Evolutionary conservation across 1,139 yeast genomes (phyloP).

Genomic region (Candida gigantensis): DNA sequence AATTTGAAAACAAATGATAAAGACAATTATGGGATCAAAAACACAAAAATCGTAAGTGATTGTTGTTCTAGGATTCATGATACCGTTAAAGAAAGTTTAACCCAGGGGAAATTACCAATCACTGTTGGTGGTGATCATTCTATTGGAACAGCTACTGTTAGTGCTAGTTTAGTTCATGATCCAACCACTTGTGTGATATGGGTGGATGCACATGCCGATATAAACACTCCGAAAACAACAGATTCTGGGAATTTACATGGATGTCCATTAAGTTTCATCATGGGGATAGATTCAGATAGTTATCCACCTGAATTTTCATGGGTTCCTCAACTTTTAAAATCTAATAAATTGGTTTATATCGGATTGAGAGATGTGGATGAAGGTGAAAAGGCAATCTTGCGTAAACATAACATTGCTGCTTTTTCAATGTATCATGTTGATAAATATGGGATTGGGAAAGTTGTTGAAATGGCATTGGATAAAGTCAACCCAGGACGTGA

Average conservation of each 20-base stretch:
- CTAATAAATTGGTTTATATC: conserved; percentile 81
- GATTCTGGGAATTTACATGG: conserved; percentile 94
- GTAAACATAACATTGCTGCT: conserved; percentile 74
- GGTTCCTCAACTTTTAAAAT: conserved; percentile 73
- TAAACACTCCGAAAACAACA: conserved; percentile 86
- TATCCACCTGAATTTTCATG: conserved; percentile 75
- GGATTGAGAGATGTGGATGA: conserved; percentile 93
- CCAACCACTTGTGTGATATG: conserved; percentile 91
- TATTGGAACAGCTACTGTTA: conserved; percentile 89
- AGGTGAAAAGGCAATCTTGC: conserved; percentile 76
- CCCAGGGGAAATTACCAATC: conserved; percentile 63
- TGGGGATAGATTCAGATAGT: conserved; percentile 68
- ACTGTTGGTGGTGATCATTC: conserved; percentile 98
- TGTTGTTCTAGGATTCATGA: conserved; percentile 67
- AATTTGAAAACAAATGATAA: conserved; percentile 38
- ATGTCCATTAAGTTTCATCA: conserved; percentile 87
- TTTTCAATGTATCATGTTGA: conserved; percentile 96
- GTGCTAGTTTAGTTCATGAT: conserved; percentile 75
- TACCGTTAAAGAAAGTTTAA: conserved; percentile 54
- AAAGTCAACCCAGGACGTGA: conserved; percentile 73
- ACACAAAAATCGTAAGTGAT: conserved; percentile 74
- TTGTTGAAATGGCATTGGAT: conserved; percentile 87
- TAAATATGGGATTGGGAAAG: conserved; percentile 88
- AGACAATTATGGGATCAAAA: conserved; percentile 63
- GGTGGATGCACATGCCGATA: conserved; percentile 98